phyloP scores from a whole-genome alignment of 176 grass and related monocot species.

The Juncus inflexus region DNA sequence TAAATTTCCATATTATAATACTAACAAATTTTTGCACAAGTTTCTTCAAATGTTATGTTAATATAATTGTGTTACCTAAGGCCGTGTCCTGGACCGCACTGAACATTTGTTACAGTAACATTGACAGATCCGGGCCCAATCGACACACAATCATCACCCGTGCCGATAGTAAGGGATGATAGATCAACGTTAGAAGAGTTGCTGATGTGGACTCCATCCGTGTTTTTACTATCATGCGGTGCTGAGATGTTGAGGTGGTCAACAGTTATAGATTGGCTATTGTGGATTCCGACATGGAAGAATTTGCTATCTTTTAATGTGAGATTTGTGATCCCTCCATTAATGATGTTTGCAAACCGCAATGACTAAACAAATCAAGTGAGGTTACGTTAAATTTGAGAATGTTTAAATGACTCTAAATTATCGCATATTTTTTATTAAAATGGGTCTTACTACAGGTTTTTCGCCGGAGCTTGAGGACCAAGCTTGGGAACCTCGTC shows the following conservation, averaged over 20 bases:
- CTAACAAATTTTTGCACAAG: no score
- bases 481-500: constrained; percentile 33
- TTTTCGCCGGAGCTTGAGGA: constrained; percentile 5
- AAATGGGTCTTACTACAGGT: constrained; percentile 11
- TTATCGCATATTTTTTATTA: no score
- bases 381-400: background rate
- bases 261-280: constrained; percentile 13
- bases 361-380: constrained; percentile 25
- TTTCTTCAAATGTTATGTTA: background rate
- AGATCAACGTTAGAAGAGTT: background rate
- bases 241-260: constrained; percentile 21
- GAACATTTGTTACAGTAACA: constrained; percentile 16
- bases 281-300: constrained; percentile 33
- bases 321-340: constrained; percentile 17
- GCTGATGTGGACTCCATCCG: constrained; percentile 45
- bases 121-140: constrained; percentile 31
- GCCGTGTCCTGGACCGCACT: constrained; percentile 40
- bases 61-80: constrained; percentile 22
- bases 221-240: constrained; percentile 36
- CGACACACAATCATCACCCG: constrained; percentile 41
- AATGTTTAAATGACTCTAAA: background rate
- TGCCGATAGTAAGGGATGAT: constrained; percentile 11
- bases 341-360: constrained; percentile 23
- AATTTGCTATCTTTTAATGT: constrained; percentile 32
- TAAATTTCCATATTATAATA: background rate